Conservation (phyloP, 257 asterid genomes). For the Penstemon eatonii region DNA sequence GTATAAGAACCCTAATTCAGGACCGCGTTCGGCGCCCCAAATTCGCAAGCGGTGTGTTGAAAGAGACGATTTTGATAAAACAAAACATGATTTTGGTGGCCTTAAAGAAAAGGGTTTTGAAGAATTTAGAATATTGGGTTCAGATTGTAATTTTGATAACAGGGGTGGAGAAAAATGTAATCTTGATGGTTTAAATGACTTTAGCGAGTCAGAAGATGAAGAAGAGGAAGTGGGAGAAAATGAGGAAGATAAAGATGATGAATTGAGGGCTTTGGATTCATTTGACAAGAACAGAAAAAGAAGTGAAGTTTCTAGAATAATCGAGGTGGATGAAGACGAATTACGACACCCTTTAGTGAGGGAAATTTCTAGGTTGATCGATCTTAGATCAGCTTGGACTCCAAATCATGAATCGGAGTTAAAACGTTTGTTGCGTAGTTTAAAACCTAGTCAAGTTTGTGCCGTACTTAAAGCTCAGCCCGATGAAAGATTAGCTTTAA, state of each 20-base stretch:
- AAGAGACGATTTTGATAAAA: slow-evolving; percentile 27
- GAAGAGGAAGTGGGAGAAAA: slow-evolving; percentile 28
- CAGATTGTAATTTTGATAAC: slow-evolving; percentile 25
- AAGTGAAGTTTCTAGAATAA: slow-evolving; percentile 34
- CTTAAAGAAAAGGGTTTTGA: slow-evolving; percentile 31
- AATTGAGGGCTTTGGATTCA: slow-evolving; percentile 59
- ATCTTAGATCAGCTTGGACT: slow-evolving; percentile 59
- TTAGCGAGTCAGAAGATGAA: slow-evolving; percentile 42
- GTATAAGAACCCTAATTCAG: slow-evolving; percentile 15
- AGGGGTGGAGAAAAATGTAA: slow-evolving; percentile 37
- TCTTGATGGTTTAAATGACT: slow-evolving; percentile 36
- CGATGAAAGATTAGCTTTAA: slow-evolving; percentile 80
- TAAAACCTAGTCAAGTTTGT: slow-evolving; percentile 78
- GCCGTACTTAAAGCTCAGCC: slow-evolving; percentile 69
- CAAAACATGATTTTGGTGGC: slow-evolving; percentile 27
- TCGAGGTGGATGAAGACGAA: slow-evolving; percentile 59
- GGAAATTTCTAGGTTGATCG: slow-evolving; percentile 70
- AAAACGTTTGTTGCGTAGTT: slow-evolving; percentile 60
- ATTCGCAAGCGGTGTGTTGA: slow-evolving; percentile 29
- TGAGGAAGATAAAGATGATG: slow-evolving; percentile 42
- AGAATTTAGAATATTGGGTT: slow-evolving; percentile 27
- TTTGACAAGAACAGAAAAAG: slow-evolving; percentile 34
- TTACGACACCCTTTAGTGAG: slow-evolving; percentile 77
- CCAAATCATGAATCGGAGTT: slow-evolving; percentile 69
- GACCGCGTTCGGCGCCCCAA: slow-evolving; percentile 18